Evolutionary conservation across 2,329 filamentous ascomycete genomes (phyloP), one percentile per base, ranked within the genome.

Genomic region (Botryotinia globosa): DNA sequence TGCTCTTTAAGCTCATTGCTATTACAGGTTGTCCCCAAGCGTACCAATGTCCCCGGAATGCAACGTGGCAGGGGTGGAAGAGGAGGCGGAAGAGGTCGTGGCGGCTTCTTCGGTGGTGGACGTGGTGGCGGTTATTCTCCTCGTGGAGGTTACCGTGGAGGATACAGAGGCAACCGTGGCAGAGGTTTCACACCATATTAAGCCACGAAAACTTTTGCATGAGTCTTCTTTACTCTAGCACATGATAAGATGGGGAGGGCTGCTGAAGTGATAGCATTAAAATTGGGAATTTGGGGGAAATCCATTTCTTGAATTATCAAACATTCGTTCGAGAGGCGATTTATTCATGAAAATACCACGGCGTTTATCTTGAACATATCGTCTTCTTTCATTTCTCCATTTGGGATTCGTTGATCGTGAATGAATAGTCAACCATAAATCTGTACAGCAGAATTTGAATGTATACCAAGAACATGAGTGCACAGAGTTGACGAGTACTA

Each of bases 1-100:
- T 56, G 48, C 22, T 16, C 16, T 67, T 56, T 20, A 29, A 56
- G 34, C 65, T 61, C 59, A 73, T n/a, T 25, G 42, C 51, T 44
- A 62, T 45, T 61, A 54, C 74, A 93, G 91, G 91, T 93, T 73
- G 89, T 91, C 34, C 95, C 96, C 48, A 99, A 99, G 86, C 92
- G 96, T 75, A 99, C 96, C 78, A 99, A 99, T 81, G 86, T 99
- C 70, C 96, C 96, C 1, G 96, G 96, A 74, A 95, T 99, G 94
- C 92, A 89, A 77, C 90, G 95, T 76, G 94, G 94, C 42, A 87
- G 93, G 56, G 84, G 87, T 68, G 83, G 87, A 76, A 72, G 83
- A 73, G 81, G 83, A 69, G 82, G 84, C 73, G 84, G 85, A 69
- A 82, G 84, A 77, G 85, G 86, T 67, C 83, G 86, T 75, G 65